phyloP scores from a whole-genome alignment of 495 filamentous ascomycete species.

The Neurospora sp. region DNA sequence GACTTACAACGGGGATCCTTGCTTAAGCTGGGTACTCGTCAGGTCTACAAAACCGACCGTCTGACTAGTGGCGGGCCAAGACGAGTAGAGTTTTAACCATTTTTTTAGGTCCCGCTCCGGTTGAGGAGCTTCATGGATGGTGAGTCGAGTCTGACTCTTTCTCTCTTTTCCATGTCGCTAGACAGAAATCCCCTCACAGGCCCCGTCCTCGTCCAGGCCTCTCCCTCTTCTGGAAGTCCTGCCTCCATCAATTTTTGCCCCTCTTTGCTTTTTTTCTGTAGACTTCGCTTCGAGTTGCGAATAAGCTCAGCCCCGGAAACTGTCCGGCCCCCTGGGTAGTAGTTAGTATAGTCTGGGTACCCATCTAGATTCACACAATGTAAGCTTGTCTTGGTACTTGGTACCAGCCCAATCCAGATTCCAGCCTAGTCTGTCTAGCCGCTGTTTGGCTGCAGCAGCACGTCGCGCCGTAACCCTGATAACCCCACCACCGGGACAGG shows the following conservation, averaged over 20 bases:
- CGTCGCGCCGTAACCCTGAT: background rate
- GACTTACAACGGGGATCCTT: background rate
- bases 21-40: too few relatives aligned
- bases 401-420: background rate
- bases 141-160: background rate
- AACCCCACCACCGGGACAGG: conserved; percentile 4
- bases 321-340: background rate
- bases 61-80: too few relatives aligned
- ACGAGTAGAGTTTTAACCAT: background rate
- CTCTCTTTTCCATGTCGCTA: background rate
- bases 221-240: background rate
- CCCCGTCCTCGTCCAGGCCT: background rate
- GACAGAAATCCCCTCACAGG: background rate
- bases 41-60: too few relatives aligned
- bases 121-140: background rate
- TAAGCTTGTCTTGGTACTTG: background rate
- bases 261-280: background rate
- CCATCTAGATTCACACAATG: background rate
- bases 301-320: background rate
- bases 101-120: background rate
- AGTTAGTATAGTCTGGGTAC: background rate
- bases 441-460: background rate
- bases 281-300: background rate
- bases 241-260: background rate
- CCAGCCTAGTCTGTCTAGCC: background rate